Percentiles rank a stretch among this genome's conserved stretches.
phyloP scores from a whole-genome alignment of 345 rosid species.

The Kandelia obovata region DNA sequence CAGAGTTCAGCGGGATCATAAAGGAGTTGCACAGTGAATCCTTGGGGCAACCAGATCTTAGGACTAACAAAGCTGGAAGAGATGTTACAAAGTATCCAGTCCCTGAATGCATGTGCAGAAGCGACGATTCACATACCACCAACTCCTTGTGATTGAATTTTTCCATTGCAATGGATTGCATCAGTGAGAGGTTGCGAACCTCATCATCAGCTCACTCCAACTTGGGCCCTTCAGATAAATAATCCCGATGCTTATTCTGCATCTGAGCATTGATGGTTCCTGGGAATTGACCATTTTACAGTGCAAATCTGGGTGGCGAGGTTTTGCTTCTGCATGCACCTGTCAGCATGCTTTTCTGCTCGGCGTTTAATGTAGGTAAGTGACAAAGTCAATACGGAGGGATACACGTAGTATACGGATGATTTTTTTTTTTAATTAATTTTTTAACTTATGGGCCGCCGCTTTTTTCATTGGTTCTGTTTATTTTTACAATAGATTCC shows the following conservation, averaged over 20 bases:
- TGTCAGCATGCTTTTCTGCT: neutral
- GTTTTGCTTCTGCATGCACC: neutral
- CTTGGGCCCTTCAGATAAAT: conserved; percentile 15
- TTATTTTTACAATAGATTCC: neutral
- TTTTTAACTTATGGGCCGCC: too few relatives aligned
- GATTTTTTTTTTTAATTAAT: conserved; percentile 12
- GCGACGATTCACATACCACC: conserved; percentile 16
- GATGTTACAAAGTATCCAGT: conserved; percentile 88
- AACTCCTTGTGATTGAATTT: conserved; percentile 6
- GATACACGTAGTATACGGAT: neutral
- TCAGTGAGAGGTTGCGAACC: neutral
- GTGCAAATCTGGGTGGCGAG: neutral
- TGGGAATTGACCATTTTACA: conserved; percentile 4
- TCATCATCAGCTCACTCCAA: conserved; percentile 12
- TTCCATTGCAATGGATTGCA: neutral
- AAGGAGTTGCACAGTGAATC: conserved; percentile 68
- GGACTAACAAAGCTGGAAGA: conserved; percentile 64
- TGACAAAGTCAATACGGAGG: neutral
- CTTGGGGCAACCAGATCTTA: conserved; percentile 79
- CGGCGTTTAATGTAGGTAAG: conserved; percentile 9
- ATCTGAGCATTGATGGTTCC: conserved; percentile 22
- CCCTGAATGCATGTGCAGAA: conserved; percentile 82
- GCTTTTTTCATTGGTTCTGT: neutral
- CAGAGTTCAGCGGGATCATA: conserved; percentile 65
- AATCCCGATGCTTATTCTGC: neutral